Conservation (phyloP, 2,329 filamentous ascomycete genomes). For the Plectosphaerella plurivora region DNA sequence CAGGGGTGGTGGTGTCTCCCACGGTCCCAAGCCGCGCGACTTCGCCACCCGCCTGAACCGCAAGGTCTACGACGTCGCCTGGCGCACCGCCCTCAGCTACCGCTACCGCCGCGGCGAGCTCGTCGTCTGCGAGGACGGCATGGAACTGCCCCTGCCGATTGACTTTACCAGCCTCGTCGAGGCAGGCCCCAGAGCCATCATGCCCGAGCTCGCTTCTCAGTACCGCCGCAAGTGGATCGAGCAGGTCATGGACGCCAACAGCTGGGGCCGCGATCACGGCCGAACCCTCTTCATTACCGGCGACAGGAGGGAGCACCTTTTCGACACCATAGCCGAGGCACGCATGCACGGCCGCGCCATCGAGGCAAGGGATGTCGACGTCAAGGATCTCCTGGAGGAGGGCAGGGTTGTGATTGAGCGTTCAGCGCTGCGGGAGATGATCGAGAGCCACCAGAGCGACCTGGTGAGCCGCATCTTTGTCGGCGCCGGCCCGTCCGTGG, state of each 20-base stretch:
- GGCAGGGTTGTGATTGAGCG: constrained; percentile 85
- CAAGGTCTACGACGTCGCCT: constrained; percentile 94
- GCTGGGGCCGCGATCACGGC: constrained; percentile 62
- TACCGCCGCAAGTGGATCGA: constrained; percentile 59
- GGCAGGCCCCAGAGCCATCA: constrained; percentile 26
- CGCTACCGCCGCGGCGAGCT: constrained; percentile 84
- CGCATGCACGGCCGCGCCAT: constrained; percentile 66
- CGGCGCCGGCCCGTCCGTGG: constrained; percentile 32
- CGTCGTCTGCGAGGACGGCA: constrained; percentile 74
- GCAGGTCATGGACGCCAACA: constrained; percentile 66
- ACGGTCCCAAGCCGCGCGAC: constrained; percentile 88
- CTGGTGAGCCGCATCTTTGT: constrained; percentile 44
- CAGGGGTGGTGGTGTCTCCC: constrained; percentile 79
- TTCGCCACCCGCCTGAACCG: constrained; percentile 78
- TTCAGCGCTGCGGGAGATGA: constrained; percentile 69
- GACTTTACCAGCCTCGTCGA: constrained; percentile 40
- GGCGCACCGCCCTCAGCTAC: constrained; percentile 90
- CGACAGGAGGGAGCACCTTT: constrained; percentile 56
- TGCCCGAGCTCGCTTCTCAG: constrained; percentile 46
- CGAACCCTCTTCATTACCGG: constrained; percentile 73
- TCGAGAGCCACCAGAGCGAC: constrained; percentile 69
- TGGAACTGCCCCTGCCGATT: constrained; percentile 58
- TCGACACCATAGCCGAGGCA: constrained; percentile 59
- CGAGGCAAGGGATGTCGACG: constrained; percentile 76
- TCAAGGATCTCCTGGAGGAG: constrained; percentile 87